Conservation (phyloP, 2,329 filamentous ascomycete species). For the Penicillium freii region DNA sequence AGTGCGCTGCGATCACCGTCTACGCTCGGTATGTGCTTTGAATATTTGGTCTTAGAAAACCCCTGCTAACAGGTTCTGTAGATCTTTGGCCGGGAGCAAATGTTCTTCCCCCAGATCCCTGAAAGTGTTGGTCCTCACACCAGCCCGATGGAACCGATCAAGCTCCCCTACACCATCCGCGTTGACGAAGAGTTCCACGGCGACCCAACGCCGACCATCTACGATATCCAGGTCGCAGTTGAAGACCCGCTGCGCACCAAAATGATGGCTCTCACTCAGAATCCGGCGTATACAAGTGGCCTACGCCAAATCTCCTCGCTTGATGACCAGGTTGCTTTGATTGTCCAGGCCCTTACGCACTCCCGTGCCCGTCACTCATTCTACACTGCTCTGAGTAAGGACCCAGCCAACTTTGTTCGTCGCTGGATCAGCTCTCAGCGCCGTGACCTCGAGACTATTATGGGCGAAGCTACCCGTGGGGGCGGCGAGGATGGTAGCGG, state of each 20-base stretch:
- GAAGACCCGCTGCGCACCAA: constrained; percentile 75
- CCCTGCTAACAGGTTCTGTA: constrained; percentile 37
- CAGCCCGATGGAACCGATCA: constrained; percentile 73
- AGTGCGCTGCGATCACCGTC: constrained; percentile 81
- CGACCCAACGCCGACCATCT: constrained; percentile 74
- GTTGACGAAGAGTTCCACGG: constrained; percentile 82
- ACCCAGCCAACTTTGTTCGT: constrained; percentile 79
- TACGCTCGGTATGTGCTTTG: constrained; percentile 64
- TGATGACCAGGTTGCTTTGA: constrained; percentile 80
- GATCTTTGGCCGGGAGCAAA: constrained; percentile 71
- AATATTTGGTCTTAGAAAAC: background rate
- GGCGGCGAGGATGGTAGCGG: constrained; percentile 55
- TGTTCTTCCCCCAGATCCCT: constrained; percentile 82
- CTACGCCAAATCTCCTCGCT: constrained; percentile 73
- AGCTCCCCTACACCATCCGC: constrained; percentile 87
- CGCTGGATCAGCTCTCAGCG: constrained; percentile 91
- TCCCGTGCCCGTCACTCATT: constrained; percentile 91
- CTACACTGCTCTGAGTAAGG: constrained; percentile 71
- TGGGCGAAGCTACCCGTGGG: constrained; percentile 70
- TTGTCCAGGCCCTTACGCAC: constrained; percentile 78
- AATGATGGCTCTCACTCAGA: constrained; percentile 64
- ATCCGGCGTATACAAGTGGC: constrained; percentile 66
- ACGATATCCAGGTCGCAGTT: constrained; percentile 81
- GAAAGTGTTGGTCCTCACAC: constrained; percentile 79
- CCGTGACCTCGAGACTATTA: constrained; percentile 81